These are phyloP conservation scores for Panellus pusillus DNA, from an alignment of 768 basidiomycete genomes.

Conservation along the genomic window DNA sequence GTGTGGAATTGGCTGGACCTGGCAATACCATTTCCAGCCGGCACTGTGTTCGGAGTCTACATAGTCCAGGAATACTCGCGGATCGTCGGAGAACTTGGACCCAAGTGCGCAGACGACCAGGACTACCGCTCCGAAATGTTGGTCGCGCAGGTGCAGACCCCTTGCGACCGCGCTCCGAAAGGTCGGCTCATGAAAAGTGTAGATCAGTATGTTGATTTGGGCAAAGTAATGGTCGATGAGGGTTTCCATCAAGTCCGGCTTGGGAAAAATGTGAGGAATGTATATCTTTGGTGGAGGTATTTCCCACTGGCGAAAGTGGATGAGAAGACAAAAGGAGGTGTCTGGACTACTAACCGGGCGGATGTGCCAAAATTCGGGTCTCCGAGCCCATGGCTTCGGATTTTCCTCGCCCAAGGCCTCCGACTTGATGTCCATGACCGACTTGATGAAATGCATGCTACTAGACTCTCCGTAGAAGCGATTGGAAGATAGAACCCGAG, in stretches of 20 bases:
- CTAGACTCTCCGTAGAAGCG: constrained; percentile 36
- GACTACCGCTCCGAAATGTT: constrained; percentile 41
- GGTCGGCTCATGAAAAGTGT: constrained; percentile 28
- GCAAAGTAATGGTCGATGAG: constrained; percentile 48
- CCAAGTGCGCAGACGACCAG: constrained; percentile 53
- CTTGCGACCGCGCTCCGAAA: constrained; percentile 38
- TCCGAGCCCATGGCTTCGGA: neutral
- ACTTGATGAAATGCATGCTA: constrained; percentile 35
- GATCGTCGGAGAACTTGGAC: constrained; percentile 43
- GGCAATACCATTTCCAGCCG: constrained; percentile 47
- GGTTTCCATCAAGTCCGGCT: constrained; percentile 25
- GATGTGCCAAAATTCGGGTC: constrained; percentile 25
- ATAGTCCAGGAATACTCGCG: constrained; percentile 32
- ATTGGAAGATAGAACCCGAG: constrained; percentile 8
- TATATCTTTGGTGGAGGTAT: constrained; percentile 5
- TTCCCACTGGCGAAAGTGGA: constrained; percentile 10
- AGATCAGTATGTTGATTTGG: constrained; percentile 30
- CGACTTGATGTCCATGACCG: constrained; percentile 40
- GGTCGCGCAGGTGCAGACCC: constrained; percentile 38
- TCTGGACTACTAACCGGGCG: constrained; percentile 25
- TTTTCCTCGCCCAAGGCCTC: constrained; percentile 20
- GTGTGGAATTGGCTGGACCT: constrained; percentile 35
- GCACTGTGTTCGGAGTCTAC: constrained; percentile 36
- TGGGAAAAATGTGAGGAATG: constrained; percentile 16
- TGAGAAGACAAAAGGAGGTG: neutral